A percentile compares a stretch with the other conserved stretches of the same genome.
phyloP scores from a whole-genome alignment of 179 eudicot genomes.

The Carnegiea gigantea region DNA sequence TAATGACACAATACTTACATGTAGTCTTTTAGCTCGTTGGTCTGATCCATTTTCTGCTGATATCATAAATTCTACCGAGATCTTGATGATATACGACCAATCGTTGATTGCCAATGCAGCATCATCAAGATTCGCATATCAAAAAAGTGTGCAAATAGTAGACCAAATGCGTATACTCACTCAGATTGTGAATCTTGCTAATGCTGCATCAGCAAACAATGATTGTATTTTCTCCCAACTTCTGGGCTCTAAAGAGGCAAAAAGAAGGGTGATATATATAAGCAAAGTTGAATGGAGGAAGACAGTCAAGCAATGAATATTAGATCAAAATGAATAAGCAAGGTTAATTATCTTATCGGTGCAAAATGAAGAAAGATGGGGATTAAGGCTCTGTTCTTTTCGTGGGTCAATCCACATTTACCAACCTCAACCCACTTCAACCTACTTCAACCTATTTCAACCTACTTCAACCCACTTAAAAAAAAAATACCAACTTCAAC shows the following conservation, averaged over 20 bases:
- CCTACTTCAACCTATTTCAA: too few relatives aligned
- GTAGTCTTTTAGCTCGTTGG: not conserved
- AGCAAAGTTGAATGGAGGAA: not conserved
- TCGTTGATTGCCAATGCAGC: slow-evolving; percentile 20
- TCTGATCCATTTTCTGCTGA: not conserved
- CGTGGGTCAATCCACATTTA: too few relatives aligned
- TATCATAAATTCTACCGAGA: not conserved
- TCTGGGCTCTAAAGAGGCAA: not conserved
- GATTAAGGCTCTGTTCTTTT: too few relatives aligned
- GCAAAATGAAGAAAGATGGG: not conserved
- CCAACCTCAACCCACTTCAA: too few relatives aligned
- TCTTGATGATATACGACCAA: not conserved
- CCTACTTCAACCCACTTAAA: too few relatives aligned
- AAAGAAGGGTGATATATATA: not conserved
- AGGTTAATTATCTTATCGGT: not conserved
- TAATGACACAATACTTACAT: not conserved
- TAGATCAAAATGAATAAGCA: not conserved
- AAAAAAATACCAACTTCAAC: too few relatives aligned
- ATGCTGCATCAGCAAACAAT: slow-evolving; percentile 18
- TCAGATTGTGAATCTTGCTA: slow-evolving; percentile 13
- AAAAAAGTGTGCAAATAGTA: not conserved
- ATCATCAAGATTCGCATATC: slow-evolving; percentile 24
- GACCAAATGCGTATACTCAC: not conserved
- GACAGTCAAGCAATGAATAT: too few relatives aligned
- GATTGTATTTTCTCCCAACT: not conserved